Evolutionary conservation across 1,139 yeast genomes (phyloP).

Genomic region (Hyphopichia fennica): DNA sequence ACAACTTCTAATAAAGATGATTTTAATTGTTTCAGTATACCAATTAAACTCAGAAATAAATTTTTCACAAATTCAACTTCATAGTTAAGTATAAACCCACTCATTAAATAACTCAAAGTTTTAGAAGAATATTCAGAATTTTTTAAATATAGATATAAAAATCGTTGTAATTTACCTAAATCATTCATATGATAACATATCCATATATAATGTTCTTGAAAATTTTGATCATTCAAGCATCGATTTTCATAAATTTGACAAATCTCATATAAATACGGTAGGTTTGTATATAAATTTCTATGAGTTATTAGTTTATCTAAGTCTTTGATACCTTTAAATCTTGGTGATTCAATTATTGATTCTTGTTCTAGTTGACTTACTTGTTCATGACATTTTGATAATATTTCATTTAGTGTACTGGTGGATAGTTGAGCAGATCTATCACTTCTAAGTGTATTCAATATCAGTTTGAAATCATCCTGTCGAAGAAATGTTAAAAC

Average conservation of each 20-base stretch:
- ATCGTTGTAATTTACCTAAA: slow-evolving; percentile 18
- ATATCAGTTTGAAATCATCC: slow-evolving; percentile 1
- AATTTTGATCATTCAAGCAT: slow-evolving; percentile 10
- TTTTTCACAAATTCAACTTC: slow-evolving; percentile 32
- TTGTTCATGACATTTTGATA: neutral
- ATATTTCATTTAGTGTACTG: neutral
- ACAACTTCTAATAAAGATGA: slow-evolving; percentile 28
- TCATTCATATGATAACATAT: slow-evolving; percentile 35
- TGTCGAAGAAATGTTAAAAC: neutral
- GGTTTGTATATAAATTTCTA: slow-evolving; percentile 12
- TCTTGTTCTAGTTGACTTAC: neutral
- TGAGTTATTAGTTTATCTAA: slow-evolving; percentile 13
- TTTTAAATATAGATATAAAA: slow-evolving; percentile 19
- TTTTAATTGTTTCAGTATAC: slow-evolving; percentile 19
- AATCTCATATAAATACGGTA: slow-evolving; percentile 20
- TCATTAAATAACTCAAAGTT: slow-evolving; percentile 29
- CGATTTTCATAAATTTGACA: slow-evolving; percentile 17
- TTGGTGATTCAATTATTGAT: slow-evolving; percentile 17
- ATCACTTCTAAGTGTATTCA: neutral
- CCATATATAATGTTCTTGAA: slow-evolving; percentile 30
- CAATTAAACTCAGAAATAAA: slow-evolving; percentile 20
- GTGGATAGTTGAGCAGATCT: neutral
- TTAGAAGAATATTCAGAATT: slow-evolving; percentile 18
- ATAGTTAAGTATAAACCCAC: slow-evolving; percentile 31
- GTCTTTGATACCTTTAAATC: slow-evolving; percentile 10